Evolutionary conservation across 164 flowering plant genomes (phyloP), one percentile per base, ranked within the genome.

Genomic region (Chloranthus sessilifolius): DNA sequence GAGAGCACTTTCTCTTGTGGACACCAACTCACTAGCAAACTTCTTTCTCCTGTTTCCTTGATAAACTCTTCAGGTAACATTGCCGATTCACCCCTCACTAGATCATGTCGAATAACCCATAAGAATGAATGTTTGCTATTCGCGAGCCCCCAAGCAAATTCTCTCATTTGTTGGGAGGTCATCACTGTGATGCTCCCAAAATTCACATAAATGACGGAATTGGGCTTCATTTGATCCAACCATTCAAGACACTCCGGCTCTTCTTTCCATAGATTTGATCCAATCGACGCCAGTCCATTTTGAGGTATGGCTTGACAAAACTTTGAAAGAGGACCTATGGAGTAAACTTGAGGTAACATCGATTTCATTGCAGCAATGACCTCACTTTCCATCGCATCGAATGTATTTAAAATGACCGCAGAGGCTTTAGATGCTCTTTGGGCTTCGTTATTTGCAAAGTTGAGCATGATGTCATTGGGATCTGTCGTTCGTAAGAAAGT

Each of bases 91-190:
- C 68, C 72, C 1, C 2, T 20, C 5, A 67, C 61, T 0, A 67
- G 26, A 47, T 67, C 70, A 1, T 51, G 62, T 26, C 66, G 43
- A 11, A 66, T 56, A 12, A 66, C 21, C 70, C 70, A 66, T 15
- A 66, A 17, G 52, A 67, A 62, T 2, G 53, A 28, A 2, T 44
- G 52, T 16, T 54, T 54, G 49, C 62, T 68, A 45, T 59, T 68
- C 7, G 72, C 72, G 1, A 68, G 55, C 12, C 72, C 72, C 72
- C 72, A 68, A 9, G 72, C 72, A 10, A 68, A 63, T 40, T 68
- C 72, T 14, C 15, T 29, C 37, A 63, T 24, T 16, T 68, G 72
- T 24, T 68, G 12, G 19, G 53, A 14, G 0, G 58, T 63, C 59
- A 59, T 50, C 12, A 63, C 65, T 1, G 68, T 43, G 11, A 63